These are phyloP conservation scores for Arachnomyces sp. DNA, from an alignment of 2,329 filamentous ascomycete species.

Conservation along the genomic window DNA sequence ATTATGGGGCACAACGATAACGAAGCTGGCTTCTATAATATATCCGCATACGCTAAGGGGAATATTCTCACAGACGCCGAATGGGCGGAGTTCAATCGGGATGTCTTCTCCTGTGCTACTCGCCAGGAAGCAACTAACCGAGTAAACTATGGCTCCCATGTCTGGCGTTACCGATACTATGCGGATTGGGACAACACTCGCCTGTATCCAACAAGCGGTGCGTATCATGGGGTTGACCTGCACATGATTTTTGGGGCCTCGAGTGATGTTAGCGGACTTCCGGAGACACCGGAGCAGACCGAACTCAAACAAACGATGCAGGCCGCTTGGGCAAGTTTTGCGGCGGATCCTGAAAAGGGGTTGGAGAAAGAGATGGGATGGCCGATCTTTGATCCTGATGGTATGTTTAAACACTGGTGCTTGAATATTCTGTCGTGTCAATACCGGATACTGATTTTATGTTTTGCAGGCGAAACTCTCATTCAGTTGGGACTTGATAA, in stretches of 20 bases:
- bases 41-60: slow-evolving; percentile 35
- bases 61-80: slow-evolving; percentile 32
- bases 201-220: slow-evolving; percentile 39
- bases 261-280: slow-evolving; percentile 32
- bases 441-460: neutral
- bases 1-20: slow-evolving; percentile 40
- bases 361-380: slow-evolving; percentile 29
- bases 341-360: slow-evolving; percentile 29
- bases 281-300: slow-evolving; percentile 23
- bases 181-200: slow-evolving; percentile 45
- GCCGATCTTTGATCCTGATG: slow-evolving; percentile 21
- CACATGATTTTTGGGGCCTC: slow-evolving; percentile 43
- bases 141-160: slow-evolving; percentile 25
- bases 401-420: neutral
- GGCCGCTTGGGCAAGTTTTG: slow-evolving; percentile 36
- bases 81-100: slow-evolving; percentile 34
- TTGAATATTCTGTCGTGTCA: too few relatives aligned
- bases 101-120: slow-evolving; percentile 43
- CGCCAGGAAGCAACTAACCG: slow-evolving; percentile 33
- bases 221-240: slow-evolving; percentile 45
- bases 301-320: slow-evolving; percentile 32
- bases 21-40: slow-evolving; percentile 43
- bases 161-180: slow-evolving; percentile 43
- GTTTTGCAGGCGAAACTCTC: slow-evolving; percentile 12
- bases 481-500: slow-evolving; percentile 22